Evolutionary conservation across 2,329 filamentous ascomycete genomes (phyloP).

Genomic region (Mollisia scopiformis): DNA sequence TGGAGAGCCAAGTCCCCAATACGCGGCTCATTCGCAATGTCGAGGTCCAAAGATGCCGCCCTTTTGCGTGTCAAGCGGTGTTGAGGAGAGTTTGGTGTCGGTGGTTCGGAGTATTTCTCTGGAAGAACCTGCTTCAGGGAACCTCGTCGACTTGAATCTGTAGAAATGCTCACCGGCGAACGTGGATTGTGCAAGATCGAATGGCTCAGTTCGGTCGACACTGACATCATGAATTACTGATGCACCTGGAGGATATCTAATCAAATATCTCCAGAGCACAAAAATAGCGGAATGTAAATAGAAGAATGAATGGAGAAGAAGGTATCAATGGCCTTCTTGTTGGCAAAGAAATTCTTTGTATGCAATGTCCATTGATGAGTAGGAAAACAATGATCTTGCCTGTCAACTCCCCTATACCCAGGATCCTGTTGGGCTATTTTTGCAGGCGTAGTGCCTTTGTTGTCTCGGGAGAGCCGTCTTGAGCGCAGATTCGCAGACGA

Average conservation of each 20-base stretch:
- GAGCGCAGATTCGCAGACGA: slow-evolving; percentile 30
- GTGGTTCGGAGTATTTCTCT: slow-evolving; percentile 30
- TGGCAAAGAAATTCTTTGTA: slow-evolving; percentile 34
- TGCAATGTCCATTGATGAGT: slow-evolving; percentile 33
- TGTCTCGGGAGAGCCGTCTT: slow-evolving; percentile 38
- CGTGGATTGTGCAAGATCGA: slow-evolving; percentile 26
- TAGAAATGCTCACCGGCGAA: slow-evolving; percentile 33
- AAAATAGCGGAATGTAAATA: slow-evolving; percentile 18
- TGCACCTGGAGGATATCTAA: slow-evolving; percentile 14
- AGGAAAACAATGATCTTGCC: slow-evolving; percentile 37
- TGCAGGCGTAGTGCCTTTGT: slow-evolving; percentile 35
- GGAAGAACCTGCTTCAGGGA: slow-evolving; percentile 28
- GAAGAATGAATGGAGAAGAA: slow-evolving; percentile 22
- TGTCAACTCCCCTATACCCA: slow-evolving; percentile 27
- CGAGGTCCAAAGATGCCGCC: slow-evolving; percentile 35
- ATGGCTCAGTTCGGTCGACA: slow-evolving; percentile 18
- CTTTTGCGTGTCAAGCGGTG: slow-evolving; percentile 36
- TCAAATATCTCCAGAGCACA: slow-evolving; percentile 13
- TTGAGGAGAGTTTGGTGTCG: slow-evolving; percentile 30
- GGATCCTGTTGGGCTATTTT: slow-evolving; percentile 33
- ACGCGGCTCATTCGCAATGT: slow-evolving; percentile 32
- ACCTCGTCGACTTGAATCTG: slow-evolving; percentile 31
- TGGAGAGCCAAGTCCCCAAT: slow-evolving; percentile 33
- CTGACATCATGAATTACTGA: slow-evolving; percentile 28
- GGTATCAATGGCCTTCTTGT: slow-evolving; percentile 37